Percentiles rank a stretch among this genome's conserved stretches.
Evolutionary conservation across 257 asterid species (phyloP).

Genomic region (Solanum chmielewskii): DNA sequence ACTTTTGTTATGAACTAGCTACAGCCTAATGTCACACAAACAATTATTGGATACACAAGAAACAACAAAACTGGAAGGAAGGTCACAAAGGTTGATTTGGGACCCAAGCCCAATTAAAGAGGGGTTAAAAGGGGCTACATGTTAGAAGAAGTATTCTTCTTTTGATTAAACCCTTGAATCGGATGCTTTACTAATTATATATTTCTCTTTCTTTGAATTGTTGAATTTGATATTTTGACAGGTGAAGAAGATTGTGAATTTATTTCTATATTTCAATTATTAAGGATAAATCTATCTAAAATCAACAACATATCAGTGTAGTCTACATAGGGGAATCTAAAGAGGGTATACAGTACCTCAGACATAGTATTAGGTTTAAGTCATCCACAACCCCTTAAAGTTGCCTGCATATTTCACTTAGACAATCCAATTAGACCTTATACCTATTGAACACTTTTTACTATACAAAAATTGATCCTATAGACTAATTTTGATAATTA

Average conservation of each 20-base stretch:
- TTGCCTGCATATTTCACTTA: background rate
- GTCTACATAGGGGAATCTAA: background rate
- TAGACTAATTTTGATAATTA: background rate
- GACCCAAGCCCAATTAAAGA: background rate
- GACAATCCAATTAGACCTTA: accelerated
- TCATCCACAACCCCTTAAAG: too few species aligned
- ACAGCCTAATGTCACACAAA: background rate
- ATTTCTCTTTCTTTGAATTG: background rate
- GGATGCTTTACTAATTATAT: background rate
- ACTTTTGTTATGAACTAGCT: background rate
- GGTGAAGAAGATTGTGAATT: background rate
- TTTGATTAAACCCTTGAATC: background rate
- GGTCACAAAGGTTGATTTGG: background rate
- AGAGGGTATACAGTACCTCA: background rate
- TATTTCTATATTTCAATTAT: background rate
- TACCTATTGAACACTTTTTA: background rate
- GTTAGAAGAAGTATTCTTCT: too few species aligned
- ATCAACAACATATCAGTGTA: background rate
- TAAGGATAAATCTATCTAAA: background rate
- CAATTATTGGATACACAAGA: background rate
- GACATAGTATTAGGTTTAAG: background rate
- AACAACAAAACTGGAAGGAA: background rate
- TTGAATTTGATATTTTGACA: background rate
- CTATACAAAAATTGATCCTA: background rate
- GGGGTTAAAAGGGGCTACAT: background rate